These are phyloP conservation scores for Aurifilum marmelostoma DNA, from an alignment of 2,329 filamentous ascomycete species.

Conservation along the genomic window DNA sequence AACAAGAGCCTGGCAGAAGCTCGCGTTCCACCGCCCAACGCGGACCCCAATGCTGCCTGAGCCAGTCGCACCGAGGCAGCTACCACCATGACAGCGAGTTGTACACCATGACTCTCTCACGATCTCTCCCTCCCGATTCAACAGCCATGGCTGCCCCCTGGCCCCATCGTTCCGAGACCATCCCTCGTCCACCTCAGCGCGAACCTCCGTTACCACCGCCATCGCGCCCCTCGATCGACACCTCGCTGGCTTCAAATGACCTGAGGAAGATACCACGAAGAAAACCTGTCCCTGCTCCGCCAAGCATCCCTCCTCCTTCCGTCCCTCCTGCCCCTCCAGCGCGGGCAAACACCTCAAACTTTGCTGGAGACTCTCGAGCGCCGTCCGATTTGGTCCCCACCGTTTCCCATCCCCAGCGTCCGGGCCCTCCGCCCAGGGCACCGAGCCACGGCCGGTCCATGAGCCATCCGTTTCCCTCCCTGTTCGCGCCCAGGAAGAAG, in stretches of 20 bases:
- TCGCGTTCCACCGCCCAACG: constrained; percentile 1
- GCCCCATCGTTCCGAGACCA: constrained; percentile 19
- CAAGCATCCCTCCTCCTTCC: background rate
- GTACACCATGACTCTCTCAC: constrained; percentile 26
- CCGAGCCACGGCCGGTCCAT: constrained; percentile 65
- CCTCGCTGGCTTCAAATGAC: background rate
- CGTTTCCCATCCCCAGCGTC: constrained; percentile 35
- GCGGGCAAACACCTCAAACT: constrained; percentile 13
- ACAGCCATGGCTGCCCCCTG: constrained; percentile 25
- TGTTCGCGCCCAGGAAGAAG: constrained; percentile 67
- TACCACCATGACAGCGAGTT: constrained; percentile 25
- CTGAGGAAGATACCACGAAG: constrained; percentile 22
- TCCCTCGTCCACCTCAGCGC: constrained; percentile 24
- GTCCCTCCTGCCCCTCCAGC: constrained; percentile 7
- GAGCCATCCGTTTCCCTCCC: constrained; percentile 78
- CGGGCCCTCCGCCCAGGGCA: constrained; percentile 30
- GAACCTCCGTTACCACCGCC: constrained; percentile 25
- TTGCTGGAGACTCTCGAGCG: constrained; percentile 14
- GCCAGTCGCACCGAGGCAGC: constrained; percentile 12
- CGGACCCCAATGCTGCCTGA: constrained; percentile 16
- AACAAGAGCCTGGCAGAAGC: background rate
- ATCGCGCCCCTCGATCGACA: constrained; percentile 19
- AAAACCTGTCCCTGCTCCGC: constrained; percentile 17
- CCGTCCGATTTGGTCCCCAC: constrained; percentile 49
- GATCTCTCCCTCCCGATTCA: constrained; percentile 21